Conservation (phyloP, 768 basidiomycete species). For the Pleurotus tuber-regium region DNA sequence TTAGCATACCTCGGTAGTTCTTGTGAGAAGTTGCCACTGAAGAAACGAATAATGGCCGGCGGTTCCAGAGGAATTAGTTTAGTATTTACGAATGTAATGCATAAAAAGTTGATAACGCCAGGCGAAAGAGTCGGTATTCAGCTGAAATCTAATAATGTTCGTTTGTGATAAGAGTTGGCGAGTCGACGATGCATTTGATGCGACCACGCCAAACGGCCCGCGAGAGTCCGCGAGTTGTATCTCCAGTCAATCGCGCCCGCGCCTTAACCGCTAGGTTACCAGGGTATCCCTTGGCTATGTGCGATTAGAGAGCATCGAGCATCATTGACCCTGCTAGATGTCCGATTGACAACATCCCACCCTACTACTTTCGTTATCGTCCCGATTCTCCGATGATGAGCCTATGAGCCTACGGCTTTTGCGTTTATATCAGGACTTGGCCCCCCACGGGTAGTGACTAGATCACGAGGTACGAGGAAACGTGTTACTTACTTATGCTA, state of each 20-base stretch:
- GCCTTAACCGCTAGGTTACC: not conserved
- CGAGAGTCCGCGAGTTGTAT: not conserved
- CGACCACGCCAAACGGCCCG: not conserved
- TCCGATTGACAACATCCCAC: not conserved
- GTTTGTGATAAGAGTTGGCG: not conserved
- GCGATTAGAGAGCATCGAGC: not conserved
- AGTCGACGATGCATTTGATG: not conserved
- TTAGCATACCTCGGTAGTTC: too few relatives aligned
- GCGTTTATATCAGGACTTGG: not conserved
- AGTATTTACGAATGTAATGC: too few relatives aligned
- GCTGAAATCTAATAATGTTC: not conserved
- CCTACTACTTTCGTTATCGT: not conserved
- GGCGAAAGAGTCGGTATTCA: too few relatives aligned
- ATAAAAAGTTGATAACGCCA: too few relatives aligned
- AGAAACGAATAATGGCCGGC: too few relatives aligned
- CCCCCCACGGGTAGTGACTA: too few relatives aligned
- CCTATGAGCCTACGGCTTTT: not conserved
- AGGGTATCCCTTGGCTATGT: not conserved
- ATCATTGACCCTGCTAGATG: not conserved
- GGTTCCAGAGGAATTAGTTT: too few relatives aligned
- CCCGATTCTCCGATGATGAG: constrained; percentile 9
- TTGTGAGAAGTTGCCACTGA: too few relatives aligned
- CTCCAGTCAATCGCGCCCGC: not conserved
- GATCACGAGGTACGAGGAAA: too few relatives aligned
- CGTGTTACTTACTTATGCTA: too few relatives aligned